Conservation (phyloP, 805 yeast species). For the Teunomyces funiuensis region DNA sequence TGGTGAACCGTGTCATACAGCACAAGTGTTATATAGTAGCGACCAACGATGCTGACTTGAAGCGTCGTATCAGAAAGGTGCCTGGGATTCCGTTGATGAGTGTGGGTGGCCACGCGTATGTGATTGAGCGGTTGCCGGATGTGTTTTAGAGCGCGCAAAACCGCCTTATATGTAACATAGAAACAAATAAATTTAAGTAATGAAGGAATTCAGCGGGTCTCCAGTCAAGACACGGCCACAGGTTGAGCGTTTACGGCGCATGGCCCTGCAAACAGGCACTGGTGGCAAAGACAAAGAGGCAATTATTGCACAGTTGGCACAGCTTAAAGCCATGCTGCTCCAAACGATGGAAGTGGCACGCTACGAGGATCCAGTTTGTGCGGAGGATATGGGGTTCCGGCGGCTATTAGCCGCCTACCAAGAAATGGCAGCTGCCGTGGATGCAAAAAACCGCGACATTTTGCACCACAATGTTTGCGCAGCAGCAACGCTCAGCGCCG, state of each 20-base stretch:
- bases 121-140: conserved; percentile 92
- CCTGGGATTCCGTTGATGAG: conserved; percentile 98
- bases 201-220: too few species aligned
- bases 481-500: neutral
- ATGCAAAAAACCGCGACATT: neutral
- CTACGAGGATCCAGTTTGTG: too few species aligned
- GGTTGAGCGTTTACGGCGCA: neutral
- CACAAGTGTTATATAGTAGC: conserved; percentile 98
- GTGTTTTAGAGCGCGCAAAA: conserved; percentile 61
- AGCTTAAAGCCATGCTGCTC: neutral
- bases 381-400: too few species aligned
- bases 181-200: neutral
- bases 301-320: neutral
- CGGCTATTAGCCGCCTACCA: neutral
- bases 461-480: neutral
- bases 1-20: conserved; percentile 89
- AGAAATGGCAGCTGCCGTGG: neutral
- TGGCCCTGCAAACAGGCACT: neutral
- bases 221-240: conserved; percentile 1
- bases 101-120: conserved; percentile 91
- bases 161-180: neutral
- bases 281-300: neutral
- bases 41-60: conserved; percentile 95
- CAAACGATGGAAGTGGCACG: neutral
- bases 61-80: conserved; percentile 89